Conservation (phyloP, 1,284 basidiomycete species). For the Austroboletus niveus region DNA sequence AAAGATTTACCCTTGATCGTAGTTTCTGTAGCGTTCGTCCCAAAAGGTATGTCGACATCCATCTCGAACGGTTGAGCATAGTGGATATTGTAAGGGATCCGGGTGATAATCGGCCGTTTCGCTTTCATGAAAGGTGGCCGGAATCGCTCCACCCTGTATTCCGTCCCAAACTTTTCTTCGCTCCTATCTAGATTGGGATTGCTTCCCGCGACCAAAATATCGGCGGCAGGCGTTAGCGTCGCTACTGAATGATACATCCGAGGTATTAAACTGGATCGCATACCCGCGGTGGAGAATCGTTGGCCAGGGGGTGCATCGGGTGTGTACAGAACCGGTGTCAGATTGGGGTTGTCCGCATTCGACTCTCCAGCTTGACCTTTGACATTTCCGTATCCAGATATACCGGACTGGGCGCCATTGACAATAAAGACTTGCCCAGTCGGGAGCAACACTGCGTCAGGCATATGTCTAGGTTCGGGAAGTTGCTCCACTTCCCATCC, state of each 20-base stretch:
- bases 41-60: constrained; percentile 36
- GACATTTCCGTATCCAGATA: constrained; percentile 85
- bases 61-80: constrained; percentile 48
- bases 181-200: constrained; percentile 82
- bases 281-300: constrained; percentile 61
- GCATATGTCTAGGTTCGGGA: constrained; percentile 74
- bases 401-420: constrained; percentile 73
- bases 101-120: constrained; percentile 51
- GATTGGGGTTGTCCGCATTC: constrained; percentile 77
- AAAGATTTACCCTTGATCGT: constrained; percentile 36
- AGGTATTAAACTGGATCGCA: constrained; percentile 71
- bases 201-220: constrained; percentile 76
- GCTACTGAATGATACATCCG: constrained; percentile 83
- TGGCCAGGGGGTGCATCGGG: constrained; percentile 56
- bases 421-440: constrained; percentile 75
- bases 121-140: constrained; percentile 66
- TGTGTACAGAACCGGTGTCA: constrained; percentile 74
- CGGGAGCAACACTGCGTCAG: constrained; percentile 79
- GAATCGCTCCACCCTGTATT: constrained; percentile 79
- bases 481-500: constrained; percentile 78
- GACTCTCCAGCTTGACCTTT: constrained; percentile 65
- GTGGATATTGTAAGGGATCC: constrained; percentile 40
- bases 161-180: constrained; percentile 67
- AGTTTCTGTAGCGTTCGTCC: constrained; percentile 13
- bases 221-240: constrained; percentile 66